phyloP scores from a whole-genome alignment of 306 rosid species.

The Pachyrhizus erosus region DNA sequence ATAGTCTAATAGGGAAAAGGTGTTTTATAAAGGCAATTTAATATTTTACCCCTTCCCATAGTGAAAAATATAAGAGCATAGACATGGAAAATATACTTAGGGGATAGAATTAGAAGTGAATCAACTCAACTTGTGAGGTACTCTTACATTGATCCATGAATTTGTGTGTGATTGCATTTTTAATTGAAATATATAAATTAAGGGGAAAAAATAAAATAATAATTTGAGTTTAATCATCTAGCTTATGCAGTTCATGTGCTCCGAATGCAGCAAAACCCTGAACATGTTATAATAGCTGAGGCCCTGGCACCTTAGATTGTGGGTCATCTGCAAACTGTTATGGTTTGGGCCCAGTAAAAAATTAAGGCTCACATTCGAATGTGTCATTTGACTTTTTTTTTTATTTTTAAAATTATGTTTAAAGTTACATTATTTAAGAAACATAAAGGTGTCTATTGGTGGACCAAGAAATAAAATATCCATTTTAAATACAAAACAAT shows the following conservation, averaged over 20 bases:
- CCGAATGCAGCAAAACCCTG: not conserved
- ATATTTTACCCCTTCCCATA: not conserved
- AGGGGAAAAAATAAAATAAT: not conserved
- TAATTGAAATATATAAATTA: not conserved
- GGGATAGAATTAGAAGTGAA: not conserved
- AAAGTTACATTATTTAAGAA: not conserved
- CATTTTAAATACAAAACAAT: not conserved
- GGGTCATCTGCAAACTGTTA: conserved; percentile 17
- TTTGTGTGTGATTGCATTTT: not conserved
- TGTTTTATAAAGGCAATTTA: not conserved
- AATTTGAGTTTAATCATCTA: not conserved
- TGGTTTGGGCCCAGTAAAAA: not conserved
- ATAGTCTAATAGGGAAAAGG: not conserved
- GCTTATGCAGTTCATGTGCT: not conserved
- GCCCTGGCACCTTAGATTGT: not conserved
- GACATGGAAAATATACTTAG: not conserved
- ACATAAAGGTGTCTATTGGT: not conserved
- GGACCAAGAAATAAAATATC: not conserved
- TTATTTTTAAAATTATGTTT: not conserved
- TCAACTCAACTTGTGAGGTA: not conserved
- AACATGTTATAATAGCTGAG: not conserved
- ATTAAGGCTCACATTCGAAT: not conserved
- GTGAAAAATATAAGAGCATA: not conserved
- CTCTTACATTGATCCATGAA: not conserved
- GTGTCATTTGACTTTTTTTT: not conserved